Evolutionary conservation across 768 basidiomycete genomes (phyloP), one percentile per base, ranked within the genome.

Genomic region (Rhizopogon vesiculosus): DNA sequence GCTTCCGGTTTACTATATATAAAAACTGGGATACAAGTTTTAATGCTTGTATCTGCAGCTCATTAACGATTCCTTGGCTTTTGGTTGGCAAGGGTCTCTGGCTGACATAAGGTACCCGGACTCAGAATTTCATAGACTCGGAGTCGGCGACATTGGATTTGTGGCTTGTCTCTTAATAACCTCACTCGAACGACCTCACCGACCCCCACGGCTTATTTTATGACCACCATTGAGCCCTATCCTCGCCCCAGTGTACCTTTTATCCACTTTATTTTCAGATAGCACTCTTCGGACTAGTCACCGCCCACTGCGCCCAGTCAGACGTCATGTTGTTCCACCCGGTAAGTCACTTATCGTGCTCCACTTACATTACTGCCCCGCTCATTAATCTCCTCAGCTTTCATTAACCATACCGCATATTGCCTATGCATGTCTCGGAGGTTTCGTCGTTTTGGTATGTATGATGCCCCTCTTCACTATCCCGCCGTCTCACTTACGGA

Each of bases 361-460:
- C 19, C 28, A 12, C 42, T 15, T 13, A 38, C 12, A 38, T 9
- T 38, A 45, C 15, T 15, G 8, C 16, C 46, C 51, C 46, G 56
- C 13, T 41, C 57, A 59, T 53, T 41, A 22, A 39, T 49, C 54
- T 29, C 48, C 45, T 29, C 39, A 64, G 61, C 55, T 65, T 55
- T 81, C 80, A 57, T 80, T 85, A 22, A 82, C 82, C 4, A 80
- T 78, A 29, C 81, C 87, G 29, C 91, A 93, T 71, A 78, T 94
- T 61, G 77, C 81, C 51, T 93, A 92, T 76, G 83, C 89, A 62
- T 83, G 84, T 61, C 75, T 93, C 12, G 90, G 91, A 18, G 88
- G 83, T 25, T 94, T 94, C 67, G 81, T 92, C 52, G 91, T 92
- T 42, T 60, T 93, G 56, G 84, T 85, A 58, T 64, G 84, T 74